A percentile compares a stretch with the other conserved stretches of the same genome.
Evolutionary conservation across 768 basidiomycete genomes (phyloP).

Genomic region (Russula sp.): DNA sequence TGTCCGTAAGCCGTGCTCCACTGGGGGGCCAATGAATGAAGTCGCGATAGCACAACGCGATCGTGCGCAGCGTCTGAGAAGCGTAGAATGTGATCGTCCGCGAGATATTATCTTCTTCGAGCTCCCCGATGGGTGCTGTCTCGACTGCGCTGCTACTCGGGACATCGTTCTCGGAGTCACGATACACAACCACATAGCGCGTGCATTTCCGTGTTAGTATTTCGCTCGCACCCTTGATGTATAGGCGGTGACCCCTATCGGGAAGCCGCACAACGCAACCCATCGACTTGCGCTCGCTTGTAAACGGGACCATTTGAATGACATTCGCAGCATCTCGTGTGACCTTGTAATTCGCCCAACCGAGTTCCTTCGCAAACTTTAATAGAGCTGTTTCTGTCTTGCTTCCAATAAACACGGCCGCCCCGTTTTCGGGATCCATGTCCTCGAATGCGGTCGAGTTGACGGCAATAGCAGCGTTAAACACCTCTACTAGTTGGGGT

Average conservation of each 20-base stretch:
- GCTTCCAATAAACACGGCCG: constrained; percentile 71
- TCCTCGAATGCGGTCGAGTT: constrained; percentile 97
- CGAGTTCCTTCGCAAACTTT: constrained; percentile 72
- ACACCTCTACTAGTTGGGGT: constrained; percentile 51
- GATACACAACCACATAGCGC: constrained; percentile 63
- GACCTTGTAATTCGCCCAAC: constrained; percentile 67
- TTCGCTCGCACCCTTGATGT: constrained; percentile 92
- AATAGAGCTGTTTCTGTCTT: constrained; percentile 95
- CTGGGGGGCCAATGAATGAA: constrained; percentile 80
- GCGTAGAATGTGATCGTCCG: constrained; percentile 98
- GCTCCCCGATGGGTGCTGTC: constrained; percentile 54
- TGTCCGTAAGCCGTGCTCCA: constrained; percentile 35
- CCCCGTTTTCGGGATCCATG: constrained; percentile 50
- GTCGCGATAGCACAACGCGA: constrained; percentile 91
- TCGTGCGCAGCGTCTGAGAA: constrained; percentile 90
- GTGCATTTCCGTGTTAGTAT: constrained; percentile 77
- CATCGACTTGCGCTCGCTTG: constrained; percentile 91
- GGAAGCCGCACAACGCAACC: constrained; percentile 71
- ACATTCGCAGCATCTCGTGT: constrained; percentile 56
- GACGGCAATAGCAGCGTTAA: constrained; percentile 83
- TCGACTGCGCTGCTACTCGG: constrained; percentile 38
- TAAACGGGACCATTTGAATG: constrained; percentile 90
- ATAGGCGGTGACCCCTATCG: constrained; percentile 55
- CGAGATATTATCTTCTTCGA: constrained; percentile 74
- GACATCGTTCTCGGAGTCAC: constrained; percentile 28